phyloP scores from a whole-genome alignment of 164 flowering plant species.

The Dillenia suffruticosa region DNA sequence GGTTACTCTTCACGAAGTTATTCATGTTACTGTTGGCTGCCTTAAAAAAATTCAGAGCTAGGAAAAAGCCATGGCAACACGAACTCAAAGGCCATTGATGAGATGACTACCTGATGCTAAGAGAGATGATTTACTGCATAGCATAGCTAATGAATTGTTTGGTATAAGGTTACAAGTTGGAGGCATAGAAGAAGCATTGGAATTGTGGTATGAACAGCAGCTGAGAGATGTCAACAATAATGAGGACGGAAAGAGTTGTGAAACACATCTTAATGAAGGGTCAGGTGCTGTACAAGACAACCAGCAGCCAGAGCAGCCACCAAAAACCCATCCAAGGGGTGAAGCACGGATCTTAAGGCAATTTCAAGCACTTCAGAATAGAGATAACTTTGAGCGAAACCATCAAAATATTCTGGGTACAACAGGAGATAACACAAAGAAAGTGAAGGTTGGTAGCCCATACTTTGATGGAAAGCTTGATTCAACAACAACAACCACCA shows the following conservation, averaged over 20 bases:
- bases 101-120: background rate
- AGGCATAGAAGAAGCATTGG: too few relatives aligned
- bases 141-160: too few relatives aligned
- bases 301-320: background rate
- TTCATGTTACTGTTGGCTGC: background rate
- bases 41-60: background rate
- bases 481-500: background rate
- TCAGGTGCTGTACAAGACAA: too few relatives aligned
- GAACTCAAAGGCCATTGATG: background rate
- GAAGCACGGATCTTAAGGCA: background rate
- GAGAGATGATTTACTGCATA: background rate
- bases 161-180: too few relatives aligned
- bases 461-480: background rate
- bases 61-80: background rate
- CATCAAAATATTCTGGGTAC: background rate
- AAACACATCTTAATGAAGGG: too few relatives aligned
- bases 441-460: background rate
- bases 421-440: slow-evolving; percentile 1
- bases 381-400: background rate
- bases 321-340: background rate
- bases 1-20: too few relatives aligned
- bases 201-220: too few relatives aligned
- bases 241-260: too few relatives aligned
- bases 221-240: background rate
- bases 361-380: background rate